Evolutionary conservation across 805 yeast genomes (phyloP), one percentile per base, ranked within the genome.

Genomic region (Brettanomyces custersianus): DNA sequence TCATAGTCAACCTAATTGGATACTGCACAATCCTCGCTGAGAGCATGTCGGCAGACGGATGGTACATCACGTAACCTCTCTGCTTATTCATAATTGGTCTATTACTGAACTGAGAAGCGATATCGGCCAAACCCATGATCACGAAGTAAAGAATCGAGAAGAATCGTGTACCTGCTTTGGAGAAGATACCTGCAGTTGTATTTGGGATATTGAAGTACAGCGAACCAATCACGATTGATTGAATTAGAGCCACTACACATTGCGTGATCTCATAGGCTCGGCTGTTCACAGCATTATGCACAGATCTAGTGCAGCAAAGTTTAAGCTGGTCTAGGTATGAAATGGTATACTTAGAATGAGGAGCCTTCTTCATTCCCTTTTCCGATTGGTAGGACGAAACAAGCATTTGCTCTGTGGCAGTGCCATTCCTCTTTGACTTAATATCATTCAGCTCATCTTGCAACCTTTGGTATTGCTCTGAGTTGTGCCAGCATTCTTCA

Each of bases 51-150:
- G 82, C 80, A 17, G 83, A 69, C n/a, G 76, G 73, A 43, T 77
- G 72, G 52, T 73, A 77, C 59, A 78, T 60, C 11, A 81, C 74
- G 45, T 73, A 77, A 18, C 76, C 66, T 45, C 70, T 68, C 46
- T 78, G 86, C 51, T 77, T 78, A 43, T 70, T 75, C 40, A 77
- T 63, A 46, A 78, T 74, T 15, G 77, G 73, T 59, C 80, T 72
- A 36, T 70, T 70, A 40, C 73, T 72, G 48, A 74, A 78, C 36
- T 74, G 60, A 10, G 71, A 55, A 49, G 77, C 65, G 42, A 76
- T 73, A 57, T 76, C 84, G 49, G 80, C 77, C 40, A 77, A 57
- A 11, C 79, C 68, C 33, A 78, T 68, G 48, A 77, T 64, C 25
- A 79, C 74, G 56, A 72, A 76, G 47, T 68, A 77, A 37, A 78